Evolutionary conservation across 768 basidiomycete genomes (phyloP).

Genomic region (Leccinum rimulosum): DNA sequence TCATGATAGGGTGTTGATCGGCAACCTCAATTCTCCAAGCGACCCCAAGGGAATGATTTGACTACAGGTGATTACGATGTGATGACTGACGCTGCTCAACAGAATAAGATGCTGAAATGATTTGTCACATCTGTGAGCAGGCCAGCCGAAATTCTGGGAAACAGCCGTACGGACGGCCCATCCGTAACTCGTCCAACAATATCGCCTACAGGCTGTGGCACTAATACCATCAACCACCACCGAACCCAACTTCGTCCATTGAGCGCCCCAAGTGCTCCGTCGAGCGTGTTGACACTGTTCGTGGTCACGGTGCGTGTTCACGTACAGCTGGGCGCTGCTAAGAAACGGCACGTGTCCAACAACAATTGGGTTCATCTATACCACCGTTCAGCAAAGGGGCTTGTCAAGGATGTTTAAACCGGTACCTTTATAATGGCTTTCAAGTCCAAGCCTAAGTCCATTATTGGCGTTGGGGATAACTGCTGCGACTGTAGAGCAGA

Average conservation of each 20-base stretch:
- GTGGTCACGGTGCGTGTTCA: neutral
- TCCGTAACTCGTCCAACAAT: neutral
- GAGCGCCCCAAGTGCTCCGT: neutral
- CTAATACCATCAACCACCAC: neutral
- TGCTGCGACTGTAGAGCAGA: neutral
- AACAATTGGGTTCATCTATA: neutral
- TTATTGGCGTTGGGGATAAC: neutral
- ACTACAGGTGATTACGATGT: neutral
- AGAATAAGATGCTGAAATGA: neutral
- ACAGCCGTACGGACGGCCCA: neutral
- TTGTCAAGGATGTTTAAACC: neutral
- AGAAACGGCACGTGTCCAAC: neutral
- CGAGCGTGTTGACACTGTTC: neutral
- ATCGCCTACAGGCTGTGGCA: neutral
- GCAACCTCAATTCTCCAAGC: too few species aligned
- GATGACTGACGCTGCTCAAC: neutral
- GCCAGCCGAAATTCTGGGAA: neutral
- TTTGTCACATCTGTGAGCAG: neutral
- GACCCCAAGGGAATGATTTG: neutral
- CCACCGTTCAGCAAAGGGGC: neutral
- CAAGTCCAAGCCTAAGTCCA: neutral
- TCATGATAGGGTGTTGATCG: neutral
- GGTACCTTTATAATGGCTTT: neutral
- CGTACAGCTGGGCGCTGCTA: neutral
- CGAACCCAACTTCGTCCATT: neutral